phyloP scores from a whole-genome alignment of 2,329 filamentous ascomycete genomes.

The Diaporthe capsici region DNA sequence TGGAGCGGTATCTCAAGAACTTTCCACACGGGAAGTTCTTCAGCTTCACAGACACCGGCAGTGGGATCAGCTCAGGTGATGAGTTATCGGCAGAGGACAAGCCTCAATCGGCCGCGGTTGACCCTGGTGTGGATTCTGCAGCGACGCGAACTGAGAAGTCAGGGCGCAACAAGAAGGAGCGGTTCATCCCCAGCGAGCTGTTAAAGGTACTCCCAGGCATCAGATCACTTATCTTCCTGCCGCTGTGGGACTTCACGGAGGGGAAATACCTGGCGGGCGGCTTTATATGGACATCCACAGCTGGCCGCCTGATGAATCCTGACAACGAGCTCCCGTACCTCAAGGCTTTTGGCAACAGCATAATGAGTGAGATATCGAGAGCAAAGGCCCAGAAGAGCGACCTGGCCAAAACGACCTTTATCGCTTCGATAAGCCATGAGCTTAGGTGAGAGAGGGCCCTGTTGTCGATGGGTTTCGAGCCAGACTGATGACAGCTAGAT shows the following conservation, averaged over 20 bases:
- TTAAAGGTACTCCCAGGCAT: conserved; percentile 56
- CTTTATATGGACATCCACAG: conserved; percentile 30
- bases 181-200: conserved; percentile 50
- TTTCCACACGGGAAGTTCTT: conserved; percentile 37
- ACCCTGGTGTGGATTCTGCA: background rate
- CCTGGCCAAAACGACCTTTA: conserved; percentile 66
- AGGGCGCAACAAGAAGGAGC: conserved; percentile 9
- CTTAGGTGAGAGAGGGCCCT: conserved; percentile 47
- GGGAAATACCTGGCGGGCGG: conserved; percentile 39
- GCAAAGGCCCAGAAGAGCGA: conserved; percentile 54
- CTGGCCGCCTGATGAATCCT: conserved; percentile 43
- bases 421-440: conserved; percentile 70
- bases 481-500: conserved; percentile 50
- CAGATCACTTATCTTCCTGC: conserved; percentile 61
- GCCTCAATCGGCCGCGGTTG: conserved; percentile 36
- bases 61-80: conserved; percentile 16
- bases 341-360: conserved; percentile 63
- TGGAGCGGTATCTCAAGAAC: conserved; percentile 34
- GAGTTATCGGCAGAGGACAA: conserved; percentile 37
- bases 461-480: background rate
- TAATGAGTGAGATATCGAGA: conserved; percentile 69
- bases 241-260: conserved; percentile 59
- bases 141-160: background rate
- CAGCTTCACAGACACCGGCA: conserved; percentile 37
- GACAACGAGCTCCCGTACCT: conserved; percentile 60